Evolutionary conservation across 768 basidiomycete genomes (phyloP).

Genomic region (Lactifluus echinatus): DNA sequence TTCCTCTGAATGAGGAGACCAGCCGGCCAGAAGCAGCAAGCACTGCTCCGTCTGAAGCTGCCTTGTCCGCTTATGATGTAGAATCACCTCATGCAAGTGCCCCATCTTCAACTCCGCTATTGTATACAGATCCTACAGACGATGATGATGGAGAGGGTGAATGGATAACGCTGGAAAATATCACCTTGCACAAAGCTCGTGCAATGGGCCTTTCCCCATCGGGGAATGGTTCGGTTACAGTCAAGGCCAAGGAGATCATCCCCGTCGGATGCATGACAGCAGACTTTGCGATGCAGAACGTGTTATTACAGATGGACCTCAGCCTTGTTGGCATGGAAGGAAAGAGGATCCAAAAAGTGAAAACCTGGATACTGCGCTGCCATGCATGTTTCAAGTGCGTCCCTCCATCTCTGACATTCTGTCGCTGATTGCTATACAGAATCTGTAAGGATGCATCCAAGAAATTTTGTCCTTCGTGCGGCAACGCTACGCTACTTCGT

Average conservation of each 20-base stretch:
- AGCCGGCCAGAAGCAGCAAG: neutral
- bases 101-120: constrained; percentile 24
- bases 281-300: constrained; percentile 99
- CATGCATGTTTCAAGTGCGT: constrained; percentile 99
- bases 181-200: constrained; percentile 76
- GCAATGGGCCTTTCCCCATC: constrained; percentile 76
- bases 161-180: constrained; percentile 94
- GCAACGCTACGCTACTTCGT: constrained; percentile 83
- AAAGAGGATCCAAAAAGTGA: constrained; percentile 80
- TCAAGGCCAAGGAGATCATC: constrained; percentile 36
- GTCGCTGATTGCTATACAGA: constrained; percentile 35
- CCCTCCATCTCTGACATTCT: neutral
- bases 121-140: constrained; percentile 72
- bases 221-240: constrained; percentile 28
- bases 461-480: constrained; percentile 97
- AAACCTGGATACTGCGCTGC: constrained; percentile 93
- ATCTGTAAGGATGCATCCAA: constrained; percentile 92
- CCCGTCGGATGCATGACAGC: constrained; percentile 91
- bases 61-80: constrained; percentile 4
- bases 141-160: constrained; percentile 83
- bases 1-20: constrained; percentile 5
- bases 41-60: neutral
- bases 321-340: constrained; percentile 86
- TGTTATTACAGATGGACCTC: constrained; percentile 88
- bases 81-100: constrained; percentile 18